Evolutionary conservation across 2,329 filamentous ascomycete species (phyloP).

Genomic region (Clarireedia monteithiana): DNA sequence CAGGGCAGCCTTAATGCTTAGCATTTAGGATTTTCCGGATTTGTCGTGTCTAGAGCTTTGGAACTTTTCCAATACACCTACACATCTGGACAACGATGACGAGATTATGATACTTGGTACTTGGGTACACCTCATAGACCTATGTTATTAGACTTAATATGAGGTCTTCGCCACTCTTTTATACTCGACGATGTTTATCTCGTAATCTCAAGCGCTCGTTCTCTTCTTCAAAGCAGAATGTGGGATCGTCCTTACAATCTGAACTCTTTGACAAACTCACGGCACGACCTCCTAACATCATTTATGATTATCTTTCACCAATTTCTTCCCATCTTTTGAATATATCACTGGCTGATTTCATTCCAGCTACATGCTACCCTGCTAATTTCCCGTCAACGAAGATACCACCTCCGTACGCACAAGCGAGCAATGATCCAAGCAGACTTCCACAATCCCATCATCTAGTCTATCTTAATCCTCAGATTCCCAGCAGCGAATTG

Average conservation of each 20-base stretch:
- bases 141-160: neutral
- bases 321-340: conserved; percentile 59
- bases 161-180: conserved; percentile 10
- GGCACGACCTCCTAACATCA: conserved; percentile 17
- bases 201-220: neutral
- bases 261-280: conserved; percentile 18
- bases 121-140: neutral
- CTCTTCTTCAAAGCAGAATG: neutral
- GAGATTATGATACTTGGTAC: neutral
- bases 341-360: conserved; percentile 49
- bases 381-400: conserved; percentile 13
- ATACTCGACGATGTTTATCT: neutral
- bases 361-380: conserved; percentile 33
- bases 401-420: conserved; percentile 13
- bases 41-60: neutral
- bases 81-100: neutral
- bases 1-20: neutral
- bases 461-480: conserved; percentile 78
- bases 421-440: neutral
- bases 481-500: conserved; percentile 52
- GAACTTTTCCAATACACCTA: neutral
- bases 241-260: conserved; percentile 9
- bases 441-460: conserved; percentile 62
- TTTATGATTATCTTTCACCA: conserved; percentile 47
- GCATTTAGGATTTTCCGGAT: neutral